Base-by-base conservation (phyloP, 176 grass and related monocot genomes). In the Musa troglodytarum region DNA sequence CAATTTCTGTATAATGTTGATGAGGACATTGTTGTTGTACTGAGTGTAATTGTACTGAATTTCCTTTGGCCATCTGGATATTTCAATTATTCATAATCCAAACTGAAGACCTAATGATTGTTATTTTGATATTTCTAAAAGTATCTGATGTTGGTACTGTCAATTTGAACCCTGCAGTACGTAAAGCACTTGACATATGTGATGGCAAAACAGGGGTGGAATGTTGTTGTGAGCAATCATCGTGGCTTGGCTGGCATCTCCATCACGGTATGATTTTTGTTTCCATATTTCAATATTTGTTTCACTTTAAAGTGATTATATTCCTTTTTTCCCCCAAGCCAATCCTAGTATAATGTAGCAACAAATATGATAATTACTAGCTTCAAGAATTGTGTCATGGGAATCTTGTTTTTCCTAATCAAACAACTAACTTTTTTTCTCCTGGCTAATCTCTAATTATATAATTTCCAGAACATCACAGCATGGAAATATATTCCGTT, bases 181-280 rank as follows among this genome's bases (percentile, higher is more conserved):
- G 79, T 85, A 77, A 93, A 87, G 79, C 94, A 93, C 69, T 49
- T 93, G 71, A 87, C 65, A 26, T 86, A 91, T 81, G 80, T 74
- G 19, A 83, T 97, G 86, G 88, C 94, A 50, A 91, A 58, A 16
- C 83, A 88, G 72, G 88, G 94, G 49, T 93, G 88, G 90, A 97
- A 93, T 70, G 86, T 93, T 81, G 94, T 97, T 72, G 94, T 97
- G 80, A 83, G 90, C 77, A 97, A 97, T 64, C 94, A 93, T 80
- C 88, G 94, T 76, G 94, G 90, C 72, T 88, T 97, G 71, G 94
- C 80, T 76, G 94, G 90, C 72, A 92, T 97, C 57, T 93, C 90
- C 56, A 90, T 97, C 23, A 97, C 94, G 34, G 94, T 97, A 93
- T 93, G 87, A 87, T 80, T 61, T 25, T 23, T 22, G 26, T 65